These are phyloP conservation scores for Endoconidiophora laricicola DNA, from an alignment of 2,329 filamentous ascomycete species.

Conservation along the genomic window DNA sequence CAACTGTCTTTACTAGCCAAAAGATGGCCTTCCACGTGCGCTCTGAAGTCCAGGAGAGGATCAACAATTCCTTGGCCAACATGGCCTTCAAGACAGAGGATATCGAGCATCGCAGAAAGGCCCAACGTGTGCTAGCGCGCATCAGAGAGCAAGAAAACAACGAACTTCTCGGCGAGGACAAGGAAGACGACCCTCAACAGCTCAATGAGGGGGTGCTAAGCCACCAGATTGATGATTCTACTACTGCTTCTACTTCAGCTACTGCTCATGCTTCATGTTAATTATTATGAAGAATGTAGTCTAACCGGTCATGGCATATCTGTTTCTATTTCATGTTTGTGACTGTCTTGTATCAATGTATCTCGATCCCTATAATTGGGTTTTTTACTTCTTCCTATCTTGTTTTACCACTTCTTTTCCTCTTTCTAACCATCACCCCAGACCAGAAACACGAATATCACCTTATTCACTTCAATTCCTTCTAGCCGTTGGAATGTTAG, in stretches of 20 bases:
- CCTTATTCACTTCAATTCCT: too few species aligned
- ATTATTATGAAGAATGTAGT: too few species aligned
- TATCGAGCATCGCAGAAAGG: conserved; percentile 20
- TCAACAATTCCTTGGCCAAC: conserved; percentile 31
- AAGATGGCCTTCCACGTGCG: conserved; percentile 67
- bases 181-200: conserved; percentile 5
- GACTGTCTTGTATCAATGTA: too few species aligned
- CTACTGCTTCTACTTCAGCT: not conserved
- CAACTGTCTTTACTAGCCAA: conserved; percentile 61
- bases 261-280: too few species aligned
- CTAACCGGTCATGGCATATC: too few species aligned
- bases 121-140: conserved; percentile 12
- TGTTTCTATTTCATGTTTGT: too few species aligned
- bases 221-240: not conserved
- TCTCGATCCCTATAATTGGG: too few species aligned
- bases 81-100: conserved; percentile 32
- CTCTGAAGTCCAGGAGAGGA: conserved; percentile 55
- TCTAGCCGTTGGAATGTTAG: too few species aligned
- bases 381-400: too few species aligned
- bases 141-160: conserved; percentile 14
- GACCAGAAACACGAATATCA: too few species aligned
- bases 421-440: too few species aligned
- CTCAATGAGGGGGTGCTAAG: conserved; percentile 2
- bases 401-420: too few species aligned
- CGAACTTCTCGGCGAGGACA: conserved; percentile 15